A percentile compares a stretch with the other conserved stretches of the same genome.
These are phyloP conservation scores for Prunus davidiana DNA, from an alignment of 306 rosid genomes.

Conservation along the genomic window DNA sequence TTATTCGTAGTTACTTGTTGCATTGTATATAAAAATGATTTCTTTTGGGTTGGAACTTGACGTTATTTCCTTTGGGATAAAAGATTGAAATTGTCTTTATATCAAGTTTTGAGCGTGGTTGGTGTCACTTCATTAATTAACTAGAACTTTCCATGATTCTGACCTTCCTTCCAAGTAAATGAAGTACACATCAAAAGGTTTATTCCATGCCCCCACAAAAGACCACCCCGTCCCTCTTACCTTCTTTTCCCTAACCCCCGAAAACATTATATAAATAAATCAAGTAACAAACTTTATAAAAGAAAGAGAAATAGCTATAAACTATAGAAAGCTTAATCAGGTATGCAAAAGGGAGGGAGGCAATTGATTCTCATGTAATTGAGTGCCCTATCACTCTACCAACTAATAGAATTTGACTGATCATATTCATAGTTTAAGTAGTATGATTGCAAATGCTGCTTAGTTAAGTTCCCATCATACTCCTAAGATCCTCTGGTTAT, in stretches of 20 bases:
- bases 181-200: constrained; percentile 3
- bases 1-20: neutral
- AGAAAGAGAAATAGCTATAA: neutral
- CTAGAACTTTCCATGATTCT: neutral
- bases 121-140: constrained; percentile 1
- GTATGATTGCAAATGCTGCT: neutral
- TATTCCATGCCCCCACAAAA: constrained; percentile 21
- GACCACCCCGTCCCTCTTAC: neutral
- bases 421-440: neutral
- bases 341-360: neutral
- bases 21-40: no score
- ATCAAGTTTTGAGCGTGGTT: neutral
- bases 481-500: neutral
- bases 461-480: neutral
- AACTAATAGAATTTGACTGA: neutral
- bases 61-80: neutral
- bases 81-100: constrained; percentile 7
- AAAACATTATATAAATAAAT: neutral
- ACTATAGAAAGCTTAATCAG: neutral
- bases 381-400: neutral
- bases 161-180: constrained; percentile 6
- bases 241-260: constrained; percentile 15
- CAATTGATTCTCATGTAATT: neutral
- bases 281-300: constrained; percentile 16
- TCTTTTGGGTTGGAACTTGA: constrained; percentile 7